Conservation (phyloP, 2,329 filamentous ascomycete genomes). For the Colletotrichum sansevieriae region DNA sequence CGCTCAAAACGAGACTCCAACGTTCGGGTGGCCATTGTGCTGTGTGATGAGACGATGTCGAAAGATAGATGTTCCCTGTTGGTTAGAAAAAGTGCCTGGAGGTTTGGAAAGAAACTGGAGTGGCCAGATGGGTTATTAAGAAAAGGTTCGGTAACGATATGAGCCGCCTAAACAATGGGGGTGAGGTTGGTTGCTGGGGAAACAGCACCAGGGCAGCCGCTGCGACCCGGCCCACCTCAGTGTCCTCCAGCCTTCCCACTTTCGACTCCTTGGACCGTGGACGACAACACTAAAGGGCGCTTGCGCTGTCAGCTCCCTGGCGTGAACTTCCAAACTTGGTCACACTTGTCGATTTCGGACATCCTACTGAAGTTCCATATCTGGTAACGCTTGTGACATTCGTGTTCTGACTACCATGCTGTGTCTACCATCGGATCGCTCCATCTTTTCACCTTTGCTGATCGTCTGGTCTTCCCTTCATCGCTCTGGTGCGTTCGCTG, state of each 20-base stretch:
- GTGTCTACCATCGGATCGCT: too few relatives aligned
- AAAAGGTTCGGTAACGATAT: slow-evolving; percentile 35
- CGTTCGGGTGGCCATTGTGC: slow-evolving; percentile 77
- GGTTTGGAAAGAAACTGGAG: slow-evolving; percentile 22
- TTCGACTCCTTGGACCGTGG: slow-evolving; percentile 4
- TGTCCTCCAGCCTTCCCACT: slow-evolving; percentile 34
- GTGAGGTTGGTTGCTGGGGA: slow-evolving; percentile 33
- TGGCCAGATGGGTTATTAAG: slow-evolving; percentile 33
- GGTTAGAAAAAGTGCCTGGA: slow-evolving; percentile 35
- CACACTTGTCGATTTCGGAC: background rate
- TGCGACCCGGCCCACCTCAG: slow-evolving; percentile 33
- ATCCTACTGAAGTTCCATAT: too few relatives aligned
- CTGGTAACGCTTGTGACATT: too few relatives aligned
- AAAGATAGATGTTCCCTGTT: slow-evolving; percentile 38
- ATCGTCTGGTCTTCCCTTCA: too few relatives aligned
- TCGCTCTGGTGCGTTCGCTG: too few relatives aligned
- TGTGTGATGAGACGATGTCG: slow-evolving; percentile 27
- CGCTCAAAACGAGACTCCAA: slow-evolving; percentile 92
- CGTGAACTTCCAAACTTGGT: background rate
- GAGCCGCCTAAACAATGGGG: slow-evolving; percentile 37
- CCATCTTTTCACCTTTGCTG: too few relatives aligned
- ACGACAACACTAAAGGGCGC: slow-evolving; percentile 9
- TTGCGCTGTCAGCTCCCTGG: slow-evolving; percentile 36
- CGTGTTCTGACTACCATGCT: too few relatives aligned
- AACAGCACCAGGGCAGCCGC: slow-evolving; percentile 37